Evolutionary conservation across 2,329 filamentous ascomycete genomes (phyloP).

Genomic region (Colletotrichum sansevieriae): DNA sequence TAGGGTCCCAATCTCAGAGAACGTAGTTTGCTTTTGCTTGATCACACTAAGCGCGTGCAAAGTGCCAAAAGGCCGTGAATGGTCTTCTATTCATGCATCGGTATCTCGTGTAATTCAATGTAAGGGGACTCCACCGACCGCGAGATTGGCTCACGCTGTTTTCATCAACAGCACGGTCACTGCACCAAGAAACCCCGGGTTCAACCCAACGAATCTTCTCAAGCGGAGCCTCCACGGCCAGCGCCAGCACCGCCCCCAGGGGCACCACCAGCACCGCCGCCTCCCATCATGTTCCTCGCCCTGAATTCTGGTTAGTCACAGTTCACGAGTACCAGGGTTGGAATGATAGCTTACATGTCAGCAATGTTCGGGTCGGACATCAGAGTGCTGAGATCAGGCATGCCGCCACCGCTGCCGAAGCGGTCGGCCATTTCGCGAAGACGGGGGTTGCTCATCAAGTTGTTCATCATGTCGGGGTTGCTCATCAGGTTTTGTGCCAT

Average conservation of each 20-base stretch:
- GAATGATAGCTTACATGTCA: slow-evolving; percentile 80
- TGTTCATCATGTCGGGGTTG: slow-evolving; percentile 92
- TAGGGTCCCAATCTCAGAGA: too few species aligned
- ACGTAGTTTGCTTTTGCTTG: too few species aligned
- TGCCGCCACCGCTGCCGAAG: slow-evolving; percentile 82
- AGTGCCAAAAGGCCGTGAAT: neutral
- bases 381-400: slow-evolving; percentile 87
- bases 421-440: slow-evolving; percentile 88
- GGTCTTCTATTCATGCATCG: slow-evolving; percentile 27
- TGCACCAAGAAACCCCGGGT: neutral
- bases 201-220: too few species aligned
- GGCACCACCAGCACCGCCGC: slow-evolving; percentile 44
- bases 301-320: slow-evolving; percentile 45
- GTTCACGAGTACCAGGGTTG: neutral
- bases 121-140: neutral
- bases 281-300: slow-evolving; percentile 63
- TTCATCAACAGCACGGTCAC: neutral
- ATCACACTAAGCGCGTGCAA: neutral
- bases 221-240: slow-evolving; percentile 41
- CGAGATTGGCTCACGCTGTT: neutral
- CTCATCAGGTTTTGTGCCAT: slow-evolving; percentile 99
- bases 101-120: slow-evolving; percentile 23
- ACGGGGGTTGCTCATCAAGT: slow-evolving; percentile 93
- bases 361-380: slow-evolving; percentile 95
- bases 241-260: slow-evolving; percentile 47